Conservation (phyloP, 371 early-diverging fungal species). For the Umbelopsis sp. region DNA sequence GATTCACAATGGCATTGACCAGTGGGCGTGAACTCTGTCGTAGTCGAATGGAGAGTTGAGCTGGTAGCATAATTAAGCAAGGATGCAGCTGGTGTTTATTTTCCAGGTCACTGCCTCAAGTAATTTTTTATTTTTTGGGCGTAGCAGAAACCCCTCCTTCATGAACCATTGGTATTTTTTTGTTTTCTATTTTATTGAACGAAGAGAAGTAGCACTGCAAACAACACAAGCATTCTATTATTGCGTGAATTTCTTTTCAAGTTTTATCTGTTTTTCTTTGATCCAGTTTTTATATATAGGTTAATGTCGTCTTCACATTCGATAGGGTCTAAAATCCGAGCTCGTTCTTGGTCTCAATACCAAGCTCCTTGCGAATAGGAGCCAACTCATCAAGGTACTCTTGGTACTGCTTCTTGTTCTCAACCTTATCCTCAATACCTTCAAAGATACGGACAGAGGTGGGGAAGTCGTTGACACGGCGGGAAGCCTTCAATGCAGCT, state of each 20-base stretch:
- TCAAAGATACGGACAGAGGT: conserved; percentile 94
- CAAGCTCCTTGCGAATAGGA: conserved; percentile 86
- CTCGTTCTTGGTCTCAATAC: conserved; percentile 87
- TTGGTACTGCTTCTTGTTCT: conserved; percentile 83
- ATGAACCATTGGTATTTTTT: neutral
- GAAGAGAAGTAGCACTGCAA: too few species aligned
- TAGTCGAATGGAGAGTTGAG: neutral
- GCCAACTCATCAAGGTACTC: conserved; percentile 86
- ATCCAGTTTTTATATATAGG: conserved; percentile 9
- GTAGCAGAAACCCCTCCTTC: too few species aligned
- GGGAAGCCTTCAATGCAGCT: conserved; percentile 87
- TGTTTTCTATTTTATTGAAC: too few species aligned
- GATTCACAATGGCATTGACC: neutral
- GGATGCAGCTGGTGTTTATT: too few species aligned
- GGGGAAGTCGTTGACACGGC: conserved; percentile 91
- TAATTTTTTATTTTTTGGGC: too few species aligned
- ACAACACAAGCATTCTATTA: too few species aligned
- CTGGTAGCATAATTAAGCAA: conserved; percentile 6
- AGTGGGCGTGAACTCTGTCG: neutral
- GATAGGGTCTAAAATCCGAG: conserved; percentile 61
- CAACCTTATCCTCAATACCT: conserved; percentile 89
- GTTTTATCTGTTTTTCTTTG: conserved; percentile 1
- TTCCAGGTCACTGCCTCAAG: too few species aligned
- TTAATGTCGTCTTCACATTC: conserved; percentile 4
- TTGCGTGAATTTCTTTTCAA: neutral